Evolutionary conservation across 306 rosid species (phyloP), one percentile per base, ranked within the genome.

Genomic region (Medicago lupulina): DNA sequence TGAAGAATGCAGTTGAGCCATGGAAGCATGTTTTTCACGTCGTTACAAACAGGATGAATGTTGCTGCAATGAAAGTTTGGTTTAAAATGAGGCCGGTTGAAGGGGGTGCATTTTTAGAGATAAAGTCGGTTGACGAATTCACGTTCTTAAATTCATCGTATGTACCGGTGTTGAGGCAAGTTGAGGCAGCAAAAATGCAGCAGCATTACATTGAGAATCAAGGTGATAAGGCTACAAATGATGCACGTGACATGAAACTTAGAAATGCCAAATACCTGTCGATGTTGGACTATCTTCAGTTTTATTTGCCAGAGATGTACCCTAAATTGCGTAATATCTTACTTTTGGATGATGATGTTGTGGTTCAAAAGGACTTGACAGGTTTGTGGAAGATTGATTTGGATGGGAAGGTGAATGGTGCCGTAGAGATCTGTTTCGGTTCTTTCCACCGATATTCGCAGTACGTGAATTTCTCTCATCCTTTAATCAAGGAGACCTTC

Each of bases 61-160:
- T 96, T 83, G 99, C 92, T 14, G 98, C 99, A 19, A 96, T 90
- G 97, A 96, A 92, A 85, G 98, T 96, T 59, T 96, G 99, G 99
- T 96, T 96, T 79, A 92, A 89, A 87, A 96, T 96, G 96, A 88
- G 99, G 86, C 97, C 98, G 0, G 79, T 87, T 51, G 96, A 89
- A 75, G 89, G 92, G 16, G 97, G 93, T 63, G 97, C 98, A 0
- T 85, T 85, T 82, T 79, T 96, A 72, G 99, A 96, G 84, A 79
- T 96, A 73, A 96, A 92, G 87, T 91, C 97, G 0, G 84, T 92
- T n/a, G 98, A 89, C 71, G 97, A 92, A 61, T 92, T 76, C 74
- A 46, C 88, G 23, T 96, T 96, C 86, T 85, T 96, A 84, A 96
- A 89, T 77, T 81, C 97, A 50, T 92, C 98, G 0, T 90, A 90